Base-by-base conservation (phyloP, 768 basidiomycete genomes). In the Kwoniella heveanensis region DNA sequence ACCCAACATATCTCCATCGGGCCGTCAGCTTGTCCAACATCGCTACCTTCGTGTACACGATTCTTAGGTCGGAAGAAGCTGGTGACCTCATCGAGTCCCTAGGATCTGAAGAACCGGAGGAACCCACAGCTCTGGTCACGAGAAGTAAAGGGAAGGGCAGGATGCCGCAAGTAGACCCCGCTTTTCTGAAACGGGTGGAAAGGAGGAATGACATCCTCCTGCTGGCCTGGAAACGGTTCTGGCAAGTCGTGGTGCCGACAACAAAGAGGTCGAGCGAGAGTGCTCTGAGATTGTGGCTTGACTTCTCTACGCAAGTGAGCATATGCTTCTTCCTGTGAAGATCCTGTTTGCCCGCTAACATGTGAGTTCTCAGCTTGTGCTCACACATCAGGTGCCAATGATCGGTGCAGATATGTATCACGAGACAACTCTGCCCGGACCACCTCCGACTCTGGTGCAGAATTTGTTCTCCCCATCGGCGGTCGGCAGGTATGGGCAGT, bases 281-380 rank as follows among this genome's bases (percentile, higher is more conserved):
- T 32, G 67, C 68, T 13, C 30, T 73, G 27, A 49, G 54, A 22
- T 37, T 76, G 37, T 76, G 74, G 74, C 36, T 72, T n/a, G 68
- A 76, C 37, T 70, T 73, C 49, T 59, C 74, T 22, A 71, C 72
- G 26, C 62, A 70, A 53, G 74, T 76, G 57, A 48, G 71, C 65
- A 1, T n/a, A 17, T 13, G 9, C 24, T 30, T n/a, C 53, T 24
- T 44, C 19, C 24, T 30, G 22, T n/a, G n/a, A n/a, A n/a, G n/a
- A n/a, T n/a, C n/a, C n/a, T n/a, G n/a, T n/a, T n/a, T n/a, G n/a
- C n/a, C n/a, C n/a, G n/a, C n/a, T 56, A 21, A 39, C 4, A 54
- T 37, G 21, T n/a, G 8, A 30, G 2, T 29, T 30, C 15, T 27
- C 26, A 74, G 70, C 66, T 74, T n/a, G 21, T 25, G 7, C 51